Evolutionary conservation across 371 early-diverging fungal species (phyloP).

Genomic region (Capillidium rhysosporum): DNA sequence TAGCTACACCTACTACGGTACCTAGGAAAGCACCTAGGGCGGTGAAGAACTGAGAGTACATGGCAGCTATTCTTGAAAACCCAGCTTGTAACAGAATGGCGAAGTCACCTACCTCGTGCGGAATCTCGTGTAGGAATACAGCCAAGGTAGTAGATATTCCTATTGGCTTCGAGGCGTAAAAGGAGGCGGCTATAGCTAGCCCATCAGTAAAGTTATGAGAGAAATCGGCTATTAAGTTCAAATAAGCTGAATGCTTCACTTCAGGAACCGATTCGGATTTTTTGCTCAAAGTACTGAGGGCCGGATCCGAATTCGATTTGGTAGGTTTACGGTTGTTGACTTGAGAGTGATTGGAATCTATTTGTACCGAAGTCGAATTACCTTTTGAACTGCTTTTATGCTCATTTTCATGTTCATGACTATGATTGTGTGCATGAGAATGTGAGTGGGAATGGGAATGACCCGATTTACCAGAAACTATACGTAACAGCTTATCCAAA

Average conservation of each 20-base stretch:
- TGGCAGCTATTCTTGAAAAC: slow-evolving; percentile 45
- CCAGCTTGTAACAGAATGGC: slow-evolving; percentile 75
- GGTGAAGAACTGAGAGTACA: slow-evolving; percentile 67
- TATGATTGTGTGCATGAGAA: slow-evolving; percentile 19
- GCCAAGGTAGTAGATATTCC: slow-evolving; percentile 75
- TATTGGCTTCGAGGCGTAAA: slow-evolving; percentile 58
- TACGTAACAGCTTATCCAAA: slow-evolving; percentile 69
- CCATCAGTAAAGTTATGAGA: slow-evolving; percentile 88
- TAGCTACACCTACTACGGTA: slow-evolving; percentile 53
- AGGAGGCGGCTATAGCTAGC: slow-evolving; percentile 75
- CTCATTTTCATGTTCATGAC: neutral
- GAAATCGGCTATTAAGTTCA: slow-evolving; percentile 70
- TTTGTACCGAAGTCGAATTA: neutral
- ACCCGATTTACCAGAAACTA: slow-evolving; percentile 36
- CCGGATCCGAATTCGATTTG: neutral
- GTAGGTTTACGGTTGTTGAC: neutral
- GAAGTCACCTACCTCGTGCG: slow-evolving; percentile 84
- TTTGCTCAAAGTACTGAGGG: neutral
- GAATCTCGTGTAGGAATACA: slow-evolving; percentile 85
- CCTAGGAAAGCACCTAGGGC: slow-evolving; percentile 66
- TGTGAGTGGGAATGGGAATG: slow-evolving; percentile 34
- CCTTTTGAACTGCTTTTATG: slow-evolving; percentile 9
- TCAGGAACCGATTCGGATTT: neutral
- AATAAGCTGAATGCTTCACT: slow-evolving; percentile 52
- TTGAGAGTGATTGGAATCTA: neutral